Evolutionary conservation across 2,329 filamentous ascomycete genomes (phyloP).

Genomic region (Exophiala alcalophila): DNA sequence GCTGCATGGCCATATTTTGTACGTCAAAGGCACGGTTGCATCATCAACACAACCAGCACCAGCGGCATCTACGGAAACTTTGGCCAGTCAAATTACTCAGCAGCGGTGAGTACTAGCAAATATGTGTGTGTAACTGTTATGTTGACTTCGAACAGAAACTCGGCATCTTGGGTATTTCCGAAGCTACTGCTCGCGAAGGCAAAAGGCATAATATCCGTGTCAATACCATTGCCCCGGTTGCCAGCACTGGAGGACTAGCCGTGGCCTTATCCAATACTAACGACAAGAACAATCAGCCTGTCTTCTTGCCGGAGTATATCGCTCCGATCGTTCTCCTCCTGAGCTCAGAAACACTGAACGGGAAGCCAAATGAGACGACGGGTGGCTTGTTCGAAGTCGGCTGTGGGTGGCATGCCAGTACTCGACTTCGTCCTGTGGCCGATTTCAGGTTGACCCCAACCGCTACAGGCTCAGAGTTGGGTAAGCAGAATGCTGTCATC

Average conservation of each 20-base stretch:
- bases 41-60: slow-evolving; percentile 94
- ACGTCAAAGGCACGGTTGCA: slow-evolving; percentile 95
- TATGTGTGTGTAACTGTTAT: background rate
- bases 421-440: slow-evolving; percentile 43
- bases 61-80: slow-evolving; percentile 99
- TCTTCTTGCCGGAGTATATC: slow-evolving; percentile 93
- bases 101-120: slow-evolving; percentile 58
- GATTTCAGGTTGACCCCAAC: background rate
- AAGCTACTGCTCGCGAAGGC: slow-evolving; percentile 86
- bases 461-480: background rate
- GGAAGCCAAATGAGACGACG: slow-evolving; percentile 70
- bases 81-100: slow-evolving; percentile 94
- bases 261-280: slow-evolving; percentile 85
- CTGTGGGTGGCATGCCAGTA: slow-evolving; percentile 85
- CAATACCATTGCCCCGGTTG: slow-evolving; percentile 98
- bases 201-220: slow-evolving; percentile 95
- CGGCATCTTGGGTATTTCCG: slow-evolving; percentile 91
- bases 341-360: slow-evolving; percentile 69
- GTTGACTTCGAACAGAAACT: slow-evolving; percentile 58
- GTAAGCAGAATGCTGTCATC: background rate
- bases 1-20: slow-evolving; percentile 96
- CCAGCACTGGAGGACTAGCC: slow-evolving; percentile 79
- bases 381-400: slow-evolving; percentile 91
- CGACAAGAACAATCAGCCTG: slow-evolving; percentile 89
- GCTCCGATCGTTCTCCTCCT: slow-evolving; percentile 87